Base-by-base conservation (phyloP, 2,329 filamentous ascomycete species). In the Atkinsonella texensis region DNA sequence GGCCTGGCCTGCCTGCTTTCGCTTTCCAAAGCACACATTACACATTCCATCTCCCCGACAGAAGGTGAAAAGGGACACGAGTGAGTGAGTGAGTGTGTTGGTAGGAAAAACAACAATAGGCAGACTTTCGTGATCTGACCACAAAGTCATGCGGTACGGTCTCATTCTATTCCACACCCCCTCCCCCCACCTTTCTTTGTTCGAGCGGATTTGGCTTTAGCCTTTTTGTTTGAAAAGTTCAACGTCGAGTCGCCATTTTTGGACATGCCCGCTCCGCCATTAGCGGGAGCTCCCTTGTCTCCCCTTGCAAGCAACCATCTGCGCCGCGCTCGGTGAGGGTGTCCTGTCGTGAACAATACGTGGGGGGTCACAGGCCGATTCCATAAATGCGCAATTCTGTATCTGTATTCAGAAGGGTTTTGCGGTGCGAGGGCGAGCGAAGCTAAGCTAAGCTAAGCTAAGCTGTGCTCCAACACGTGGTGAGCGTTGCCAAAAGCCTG, bases 251-350 rank as follows among this genome's bases (percentile, higher is more conserved):
- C 46, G 23, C 35, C 46, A 48, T 23, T 51, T 47, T 23, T 8
- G 35, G 41, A 15, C 15, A 35, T 40, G 48, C 39, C 49, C 40
- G 17, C 28, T 51, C 33, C 39, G n/a, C 39, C 31, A 33, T 49
- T 28, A 43, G 47, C 51, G 51, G 51, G 47, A 50, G 42, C 49
- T 49, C 47, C 51, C 51, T 52, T 46, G 41, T 42, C 51, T 52
- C 42, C 41, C 35, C 47, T 46, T 38, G 46, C 42, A 17, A 48
- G 43, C 46, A 47, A 47, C 35, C 35, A 49, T 11, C 18, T 15
- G 17, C 18, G 38, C 28, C 38, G n/a, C 38, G 39, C 31, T 13
- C 12, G 40, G 46, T 48, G 46, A 46, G 45, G 18, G 45, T 42
- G 45, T 48, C 38, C 9, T 23, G 10, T 17, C n/a, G n/a, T n/a